phyloP scores from a whole-genome alignment of 257 asterid species.

The Henckelia pumila region DNA sequence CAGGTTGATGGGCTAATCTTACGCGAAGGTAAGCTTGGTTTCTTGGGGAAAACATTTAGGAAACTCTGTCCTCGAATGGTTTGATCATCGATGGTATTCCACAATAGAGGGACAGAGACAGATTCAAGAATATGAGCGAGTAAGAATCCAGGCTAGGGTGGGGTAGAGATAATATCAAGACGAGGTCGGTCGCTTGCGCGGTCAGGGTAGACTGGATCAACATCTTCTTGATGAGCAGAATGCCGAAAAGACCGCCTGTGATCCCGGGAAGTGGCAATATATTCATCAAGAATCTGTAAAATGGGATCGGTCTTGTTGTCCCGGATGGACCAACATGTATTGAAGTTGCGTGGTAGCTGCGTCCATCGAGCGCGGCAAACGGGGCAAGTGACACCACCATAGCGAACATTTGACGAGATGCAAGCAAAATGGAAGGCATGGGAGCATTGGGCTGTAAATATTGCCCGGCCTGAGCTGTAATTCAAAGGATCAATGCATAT shows the following conservation, averaged over 20 bases:
- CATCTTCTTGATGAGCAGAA: conserved; percentile 81
- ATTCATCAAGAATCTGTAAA: conserved; percentile 86
- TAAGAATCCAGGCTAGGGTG: conserved; percentile 32
- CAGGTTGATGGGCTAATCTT: conserved; percentile 56
- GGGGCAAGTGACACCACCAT: conserved; percentile 88
- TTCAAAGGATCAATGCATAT: conserved; percentile 74
- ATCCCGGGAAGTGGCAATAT: conserved; percentile 75
- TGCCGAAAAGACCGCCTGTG: conserved; percentile 78
- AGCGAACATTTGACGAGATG: conserved; percentile 85
- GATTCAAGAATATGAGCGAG: conserved; percentile 24
- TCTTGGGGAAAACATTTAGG: conserved; percentile 32
- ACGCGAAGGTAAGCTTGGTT: conserved; percentile 50
- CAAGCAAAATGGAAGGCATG: conserved; percentile 86
- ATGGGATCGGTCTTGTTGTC: conserved; percentile 60
- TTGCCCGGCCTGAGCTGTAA: conserved; percentile 70
- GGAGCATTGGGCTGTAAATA: conserved; percentile 89
- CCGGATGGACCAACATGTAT: conserved; percentile 40
- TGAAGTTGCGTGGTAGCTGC: conserved; percentile 70
- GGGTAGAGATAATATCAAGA: conserved; percentile 19
- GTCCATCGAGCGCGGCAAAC: conserved; percentile 94
- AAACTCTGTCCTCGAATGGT: conserved; percentile 27
- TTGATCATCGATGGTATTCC: conserved; percentile 22
- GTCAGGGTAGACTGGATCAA: conserved; percentile 74
- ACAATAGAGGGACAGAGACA: conserved; percentile 19
- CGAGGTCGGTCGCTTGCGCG: conserved; percentile 43